These are phyloP conservation scores for Stropharia rugosoannulata DNA, from an alignment of 768 basidiomycete genomes.

Conservation along the genomic window DNA sequence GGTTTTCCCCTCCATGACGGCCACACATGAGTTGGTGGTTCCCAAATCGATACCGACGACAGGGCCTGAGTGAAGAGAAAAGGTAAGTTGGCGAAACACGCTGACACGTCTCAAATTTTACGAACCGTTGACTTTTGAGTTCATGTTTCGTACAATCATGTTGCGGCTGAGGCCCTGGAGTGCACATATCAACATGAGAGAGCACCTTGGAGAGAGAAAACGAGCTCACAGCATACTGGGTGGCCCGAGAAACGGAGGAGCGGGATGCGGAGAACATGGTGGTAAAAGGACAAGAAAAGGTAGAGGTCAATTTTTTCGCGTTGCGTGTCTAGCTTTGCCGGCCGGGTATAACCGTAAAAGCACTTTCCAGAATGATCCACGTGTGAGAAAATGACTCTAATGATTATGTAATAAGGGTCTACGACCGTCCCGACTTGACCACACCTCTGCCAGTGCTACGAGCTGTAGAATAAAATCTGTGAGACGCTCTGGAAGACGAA, in stretches of 20 bases:
- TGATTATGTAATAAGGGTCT: neutral
- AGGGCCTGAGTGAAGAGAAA: slow-evolving; percentile 49
- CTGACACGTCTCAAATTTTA: slow-evolving; percentile 15
- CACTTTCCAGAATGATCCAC: slow-evolving; percentile 34
- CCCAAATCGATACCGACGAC: slow-evolving; percentile 98
- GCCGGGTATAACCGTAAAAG: slow-evolving; percentile 37
- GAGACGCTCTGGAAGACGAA: too few species aligned
- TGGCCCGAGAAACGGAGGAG: slow-evolving; percentile 58
- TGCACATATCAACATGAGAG: slow-evolving; percentile 9
- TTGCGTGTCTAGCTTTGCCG: slow-evolving; percentile 30
- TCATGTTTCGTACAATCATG: slow-evolving; percentile 88
- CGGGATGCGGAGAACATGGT: slow-evolving; percentile 75
- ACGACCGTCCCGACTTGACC: neutral
- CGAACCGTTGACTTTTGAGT: slow-evolving; percentile 88
- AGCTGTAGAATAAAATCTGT: too few species aligned
- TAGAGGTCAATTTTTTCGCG: slow-evolving; percentile 43
- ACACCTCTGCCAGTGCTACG: too few species aligned
- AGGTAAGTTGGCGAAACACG: slow-evolving; percentile 1
- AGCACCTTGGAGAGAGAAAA: neutral
- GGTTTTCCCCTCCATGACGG: slow-evolving; percentile 94
- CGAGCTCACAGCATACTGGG: slow-evolving; percentile 59
- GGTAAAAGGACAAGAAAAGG: slow-evolving; percentile 43
- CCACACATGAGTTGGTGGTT: slow-evolving; percentile 89
- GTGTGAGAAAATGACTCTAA: slow-evolving; percentile 8
- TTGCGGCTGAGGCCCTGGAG: slow-evolving; percentile 65